Base-by-base conservation (phyloP, 257 asterid species). In the Solanum medicagineum region DNA sequence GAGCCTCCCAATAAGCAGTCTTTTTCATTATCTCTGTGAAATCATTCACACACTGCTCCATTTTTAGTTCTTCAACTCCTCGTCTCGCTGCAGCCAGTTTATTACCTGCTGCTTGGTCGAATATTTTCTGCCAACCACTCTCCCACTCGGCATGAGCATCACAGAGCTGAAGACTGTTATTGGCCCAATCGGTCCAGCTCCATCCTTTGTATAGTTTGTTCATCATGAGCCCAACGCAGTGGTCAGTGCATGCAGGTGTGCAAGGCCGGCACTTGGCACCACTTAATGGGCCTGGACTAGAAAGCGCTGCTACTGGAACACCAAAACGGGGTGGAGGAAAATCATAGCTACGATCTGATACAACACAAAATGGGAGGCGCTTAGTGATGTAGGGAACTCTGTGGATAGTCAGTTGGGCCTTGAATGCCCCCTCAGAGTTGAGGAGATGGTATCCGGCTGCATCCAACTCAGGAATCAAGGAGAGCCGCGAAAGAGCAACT, bases 201-300 rank as follows among this genome's bases (percentile, higher is more conserved):
- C 99, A 95, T 45, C 90, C 86, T 47, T 53, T 92, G 51, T 86
- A 24, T 1, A 95, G 88, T 85, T 83, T 82, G 20, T 81, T 77
- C 98, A 95, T 96, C 3, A 92, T 54, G 2, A 91, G 93, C 60
- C 92, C 94, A 10, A 94, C 94, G 15, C 99, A 97, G 0, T 92
- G 22, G 16, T 94, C 94, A 1, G 53, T 90, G 54, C 99, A 97
- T 0, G 83, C 65, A 0, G 98, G 95, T 62, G 36, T 90, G 77
- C 99, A 97, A 0, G 98, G 98, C 91, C 99, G 91, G 88, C 99
- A 97, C 69, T 97, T 95, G 0, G 96, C 96, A 0, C 99, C 99
- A 14, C 91, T 95, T 9, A 97, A 81, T 13, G 98, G 96, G 49
- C 98, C 99, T 2, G 73, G 91, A 85, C 97, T 95, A 15, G 98